phyloP scores from a whole-genome alignment of 2,329 filamentous ascomycete species.

The Cryphonectria parasitica region DNA sequence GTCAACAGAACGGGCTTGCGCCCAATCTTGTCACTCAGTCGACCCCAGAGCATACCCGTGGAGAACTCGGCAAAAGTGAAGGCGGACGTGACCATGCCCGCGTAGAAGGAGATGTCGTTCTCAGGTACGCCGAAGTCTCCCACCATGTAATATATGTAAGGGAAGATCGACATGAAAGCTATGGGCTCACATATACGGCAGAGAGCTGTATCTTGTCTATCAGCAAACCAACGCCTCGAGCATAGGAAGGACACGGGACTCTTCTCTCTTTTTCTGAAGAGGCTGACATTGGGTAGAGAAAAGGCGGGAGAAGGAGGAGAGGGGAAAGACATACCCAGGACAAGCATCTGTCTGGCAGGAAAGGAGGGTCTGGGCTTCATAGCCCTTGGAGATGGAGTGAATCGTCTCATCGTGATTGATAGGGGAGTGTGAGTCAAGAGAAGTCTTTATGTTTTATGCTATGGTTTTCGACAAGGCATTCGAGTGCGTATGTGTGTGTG shows the following conservation, averaged over 20 bases:
- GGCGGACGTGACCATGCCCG: conserved; percentile 92
- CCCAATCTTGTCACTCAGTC: conserved; percentile 87
- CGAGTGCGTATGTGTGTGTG: conserved; percentile 14
- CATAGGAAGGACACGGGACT: neutral
- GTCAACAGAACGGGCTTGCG: conserved; percentile 90
- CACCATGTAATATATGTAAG: conserved; percentile 98
- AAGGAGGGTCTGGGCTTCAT: conserved; percentile 41
- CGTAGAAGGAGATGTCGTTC: conserved; percentile 87
- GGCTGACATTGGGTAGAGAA: neutral
- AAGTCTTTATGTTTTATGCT: neutral
- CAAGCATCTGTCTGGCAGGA: conserved; percentile 53
- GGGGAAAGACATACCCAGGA: conserved; percentile 49
- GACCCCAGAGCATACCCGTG: conserved; percentile 90
- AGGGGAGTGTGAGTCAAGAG: conserved; percentile 15
- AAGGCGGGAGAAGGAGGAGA: neutral
- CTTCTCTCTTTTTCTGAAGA: neutral
- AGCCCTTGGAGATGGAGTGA: conserved; percentile 18
- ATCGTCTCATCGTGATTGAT: conserved; percentile 24
- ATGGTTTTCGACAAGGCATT: conserved; percentile 20
- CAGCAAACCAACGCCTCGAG: conserved; percentile 7
- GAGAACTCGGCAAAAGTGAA: conserved; percentile 97
- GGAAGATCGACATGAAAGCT: conserved; percentile 99
- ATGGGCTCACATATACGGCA: conserved; percentile 98
- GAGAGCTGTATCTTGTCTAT: conserved; percentile 61
- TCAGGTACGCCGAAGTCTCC: conserved; percentile 85